phyloP scores from a whole-genome alignment of 2,329 filamentous ascomycete genomes.

The Phyllachora maydis region DNA sequence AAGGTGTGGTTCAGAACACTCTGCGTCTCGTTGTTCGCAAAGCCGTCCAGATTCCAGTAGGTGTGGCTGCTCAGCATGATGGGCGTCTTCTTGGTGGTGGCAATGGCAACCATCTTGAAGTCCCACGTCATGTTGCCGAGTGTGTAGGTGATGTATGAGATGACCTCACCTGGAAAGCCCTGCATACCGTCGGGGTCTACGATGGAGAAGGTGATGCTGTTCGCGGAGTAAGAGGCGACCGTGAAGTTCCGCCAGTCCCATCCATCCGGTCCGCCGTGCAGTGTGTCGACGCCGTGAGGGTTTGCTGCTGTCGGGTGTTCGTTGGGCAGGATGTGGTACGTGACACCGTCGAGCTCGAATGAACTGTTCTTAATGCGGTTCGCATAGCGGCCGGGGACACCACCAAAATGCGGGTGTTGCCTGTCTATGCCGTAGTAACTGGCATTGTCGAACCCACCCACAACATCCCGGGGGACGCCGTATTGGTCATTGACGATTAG shows the following conservation, averaged over 20 bases:
- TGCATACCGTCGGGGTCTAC: constrained; percentile 52
- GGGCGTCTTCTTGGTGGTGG: constrained; percentile 56
- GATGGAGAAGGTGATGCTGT: constrained; percentile 56
- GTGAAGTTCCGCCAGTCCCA: constrained; percentile 69
- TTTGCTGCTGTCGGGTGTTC: constrained; percentile 31
- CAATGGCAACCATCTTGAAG: constrained; percentile 49
- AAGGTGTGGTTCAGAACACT: constrained; percentile 51
- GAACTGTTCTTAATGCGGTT: constrained; percentile 65
- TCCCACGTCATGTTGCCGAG: constrained; percentile 47
- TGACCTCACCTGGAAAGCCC: constrained; percentile 61
- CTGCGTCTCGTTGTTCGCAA: constrained; percentile 49
- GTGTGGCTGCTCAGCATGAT: constrained; percentile 60
- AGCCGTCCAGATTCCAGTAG: constrained; percentile 74
- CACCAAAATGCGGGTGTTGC: constrained; percentile 50
- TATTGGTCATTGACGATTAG: constrained; percentile 49
- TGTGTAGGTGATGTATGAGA: constrained; percentile 56
- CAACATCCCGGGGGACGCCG: constrained; percentile 47
- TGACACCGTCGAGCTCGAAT: constrained; percentile 43
- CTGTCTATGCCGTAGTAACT: constrained; percentile 43
- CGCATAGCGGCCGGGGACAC: constrained; percentile 57
- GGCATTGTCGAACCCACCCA: constrained; percentile 59
- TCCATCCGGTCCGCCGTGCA: constrained; percentile 50
- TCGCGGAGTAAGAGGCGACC: constrained; percentile 42
- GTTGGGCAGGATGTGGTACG: constrained; percentile 39
- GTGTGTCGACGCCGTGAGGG: constrained; percentile 36